Conservation (phyloP, 1,139 yeast species). For the Geotrichum fermentans region DNA sequence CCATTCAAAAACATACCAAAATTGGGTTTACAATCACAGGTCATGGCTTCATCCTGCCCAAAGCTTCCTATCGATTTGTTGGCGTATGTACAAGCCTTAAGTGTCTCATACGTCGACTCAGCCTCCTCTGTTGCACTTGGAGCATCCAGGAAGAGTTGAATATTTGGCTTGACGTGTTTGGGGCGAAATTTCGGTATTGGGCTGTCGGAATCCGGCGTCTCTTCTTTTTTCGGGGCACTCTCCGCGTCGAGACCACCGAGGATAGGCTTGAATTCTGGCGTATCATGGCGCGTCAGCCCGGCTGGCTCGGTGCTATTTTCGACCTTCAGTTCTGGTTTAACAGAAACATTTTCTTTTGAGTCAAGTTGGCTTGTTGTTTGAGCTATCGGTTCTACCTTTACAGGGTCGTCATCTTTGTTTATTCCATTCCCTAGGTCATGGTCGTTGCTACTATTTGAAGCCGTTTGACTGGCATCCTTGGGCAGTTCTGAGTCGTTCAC, state of each 20-base stretch:
- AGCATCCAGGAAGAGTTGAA: constrained; percentile 40
- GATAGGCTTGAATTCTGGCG: background rate
- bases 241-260: background rate
- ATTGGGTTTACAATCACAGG: constrained; percentile 74
- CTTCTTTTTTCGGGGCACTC: background rate
- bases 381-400: background rate
- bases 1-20: constrained; percentile 36
- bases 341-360: background rate
- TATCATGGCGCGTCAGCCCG: background rate
- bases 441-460: too few species aligned
- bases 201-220: constrained; percentile 1
- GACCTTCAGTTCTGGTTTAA: background rate
- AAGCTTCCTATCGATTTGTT: constrained; percentile 58
- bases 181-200: background rate
- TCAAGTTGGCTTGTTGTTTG: background rate
- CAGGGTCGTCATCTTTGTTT: background rate
- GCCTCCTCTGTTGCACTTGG: constrained; percentile 74
- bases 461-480: background rate
- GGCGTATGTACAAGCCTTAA: constrained; percentile 59
- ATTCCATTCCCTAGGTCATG: background rate
- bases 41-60: constrained; percentile 72
- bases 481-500: background rate
- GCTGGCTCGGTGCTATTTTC: too few species aligned
- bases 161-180: background rate
- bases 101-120: constrained; percentile 48